Evolutionary conservation across 345 rosid species (phyloP), one percentile per base, ranked within the genome.

Genomic region (Moricandia arvensis): DNA sequence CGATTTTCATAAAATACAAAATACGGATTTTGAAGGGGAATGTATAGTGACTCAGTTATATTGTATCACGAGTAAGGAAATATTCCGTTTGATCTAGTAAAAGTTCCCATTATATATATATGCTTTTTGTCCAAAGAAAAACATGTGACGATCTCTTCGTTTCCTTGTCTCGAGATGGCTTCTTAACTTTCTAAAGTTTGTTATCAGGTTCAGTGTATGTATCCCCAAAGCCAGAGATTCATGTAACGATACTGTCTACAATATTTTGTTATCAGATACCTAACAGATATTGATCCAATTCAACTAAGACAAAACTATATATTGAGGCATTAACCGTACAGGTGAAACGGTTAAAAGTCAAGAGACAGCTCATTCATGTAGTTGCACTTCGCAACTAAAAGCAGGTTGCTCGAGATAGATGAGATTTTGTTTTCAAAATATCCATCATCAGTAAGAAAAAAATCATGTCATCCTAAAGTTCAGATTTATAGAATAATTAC

Each of bases 111-210:
- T 75, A 31, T 59, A 31, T n/a, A n/a, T n/a, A n/a, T 59, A 41
- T 26, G 31, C 60, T 67, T 74, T 73, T 74, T 67, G 65, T 58
- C 16, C 60, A 58, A 58, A 43, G 49, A 49, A 75, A 59, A 47
- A 51, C 80, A 76, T 69, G 75, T 69, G 74, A 47, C 59, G 17
- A 61, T 68, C 51, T 60, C 59, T 75, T 75, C 34, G 24, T 45
- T 41, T 57, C 24, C 45, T 43, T 68, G n/a, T 34, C 68, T 37
- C 55, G 67, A 68, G 18, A 68, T 35, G 69, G 18, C 60, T 53
- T 47, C 17, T 27, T 47, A 10, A 68, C 35, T 53, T 37, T 60
- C 37, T 6, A 43, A 74, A 59, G 15, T 13, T 29, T 13, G 17
- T 54, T 47, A 53, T 47, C 35, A 62, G 27, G 59, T 62, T 69